Conservation (phyloP, 345 rosid genomes). For the Barbarea vulgaris region DNA sequence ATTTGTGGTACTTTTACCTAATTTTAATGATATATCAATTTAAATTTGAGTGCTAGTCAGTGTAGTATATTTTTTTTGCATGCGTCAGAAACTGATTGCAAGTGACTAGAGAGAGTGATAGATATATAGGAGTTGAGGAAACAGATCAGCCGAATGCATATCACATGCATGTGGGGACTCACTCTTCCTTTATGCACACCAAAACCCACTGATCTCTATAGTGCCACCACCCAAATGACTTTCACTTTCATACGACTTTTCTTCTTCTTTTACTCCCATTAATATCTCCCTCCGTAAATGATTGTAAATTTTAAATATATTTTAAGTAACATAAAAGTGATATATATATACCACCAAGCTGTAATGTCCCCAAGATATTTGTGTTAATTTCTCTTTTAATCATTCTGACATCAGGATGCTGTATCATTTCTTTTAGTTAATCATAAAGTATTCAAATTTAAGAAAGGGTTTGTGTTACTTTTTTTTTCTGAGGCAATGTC, state of each 20-base stretch:
- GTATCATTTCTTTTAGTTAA: conserved; percentile 2
- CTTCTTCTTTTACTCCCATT: background rate
- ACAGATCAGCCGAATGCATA: conserved; percentile 15
- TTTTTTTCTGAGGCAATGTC: background rate
- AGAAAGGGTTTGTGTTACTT: background rate
- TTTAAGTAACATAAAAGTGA: conserved; percentile 7
- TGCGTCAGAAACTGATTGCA: conserved; percentile 24
- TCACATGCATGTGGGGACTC: conserved; percentile 25
- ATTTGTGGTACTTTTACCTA: background rate
- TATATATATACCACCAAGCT: background rate
- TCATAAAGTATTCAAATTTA: conserved; percentile 10
- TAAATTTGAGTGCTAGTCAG: background rate
- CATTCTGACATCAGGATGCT: conserved; percentile 5
- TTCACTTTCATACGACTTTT: conserved; percentile 21
- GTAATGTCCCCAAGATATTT: background rate
- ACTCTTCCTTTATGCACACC: conserved; percentile 18
- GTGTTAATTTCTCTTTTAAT: background rate
- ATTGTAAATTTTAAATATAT: background rate
- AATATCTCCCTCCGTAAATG: background rate
- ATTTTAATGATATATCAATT: background rate
- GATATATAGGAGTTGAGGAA: background rate
- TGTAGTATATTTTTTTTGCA: background rate
- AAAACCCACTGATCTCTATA: conserved; percentile 29
- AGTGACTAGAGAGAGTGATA: conserved; percentile 9
- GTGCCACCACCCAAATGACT: conserved; percentile 24